Evolutionary conservation across 208 protist genomes (phyloP).

Genomic region (Crithidia mellificae): DNA sequence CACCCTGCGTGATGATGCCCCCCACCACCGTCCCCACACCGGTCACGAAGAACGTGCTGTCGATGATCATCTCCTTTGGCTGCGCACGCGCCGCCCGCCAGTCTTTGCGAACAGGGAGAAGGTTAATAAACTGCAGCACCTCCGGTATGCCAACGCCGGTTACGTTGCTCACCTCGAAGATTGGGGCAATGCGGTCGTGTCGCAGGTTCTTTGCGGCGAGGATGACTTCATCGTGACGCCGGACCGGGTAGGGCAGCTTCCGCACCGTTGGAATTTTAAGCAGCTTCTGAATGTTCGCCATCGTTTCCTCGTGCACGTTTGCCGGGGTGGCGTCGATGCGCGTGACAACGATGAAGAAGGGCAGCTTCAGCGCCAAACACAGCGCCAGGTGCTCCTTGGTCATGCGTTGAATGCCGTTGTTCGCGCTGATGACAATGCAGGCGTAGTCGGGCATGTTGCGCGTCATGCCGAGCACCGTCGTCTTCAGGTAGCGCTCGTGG

Average conservation of each 20-base stretch:
- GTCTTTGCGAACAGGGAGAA: constrained; percentile 90
- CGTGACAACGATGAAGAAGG: constrained; percentile 96
- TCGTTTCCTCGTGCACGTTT: constrained; percentile 90
- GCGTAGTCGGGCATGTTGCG: constrained; percentile 94
- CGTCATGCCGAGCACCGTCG: constrained; percentile 97
- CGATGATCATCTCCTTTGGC: constrained; percentile 91
- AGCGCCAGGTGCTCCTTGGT: constrained; percentile 97
- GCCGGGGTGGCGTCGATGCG: constrained; percentile 96
- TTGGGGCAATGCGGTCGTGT: constrained; percentile 83
- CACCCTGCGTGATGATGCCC: constrained; percentile 92
- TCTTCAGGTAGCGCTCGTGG: constrained; percentile 98
- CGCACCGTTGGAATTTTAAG: constrained; percentile 93
- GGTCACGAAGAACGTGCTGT: constrained; percentile 91
- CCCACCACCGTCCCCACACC: constrained; percentile 97
- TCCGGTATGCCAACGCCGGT: constrained; percentile 90
- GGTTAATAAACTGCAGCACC: constrained; percentile 90
- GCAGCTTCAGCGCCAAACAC: constrained; percentile 95
- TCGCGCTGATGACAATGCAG: constrained; percentile 92
- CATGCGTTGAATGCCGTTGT: constrained; percentile 94
- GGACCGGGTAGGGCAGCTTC: constrained; percentile 92
- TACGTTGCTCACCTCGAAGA: constrained; percentile 95
- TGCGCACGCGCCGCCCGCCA: constrained; percentile 72
- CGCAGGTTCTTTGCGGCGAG: constrained; percentile 92
- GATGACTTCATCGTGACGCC: constrained; percentile 90
- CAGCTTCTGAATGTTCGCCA: constrained; percentile 88